Evolutionary conservation across 331 rosid genomes (phyloP).

Genomic region (Pyrus hybrid): DNA sequence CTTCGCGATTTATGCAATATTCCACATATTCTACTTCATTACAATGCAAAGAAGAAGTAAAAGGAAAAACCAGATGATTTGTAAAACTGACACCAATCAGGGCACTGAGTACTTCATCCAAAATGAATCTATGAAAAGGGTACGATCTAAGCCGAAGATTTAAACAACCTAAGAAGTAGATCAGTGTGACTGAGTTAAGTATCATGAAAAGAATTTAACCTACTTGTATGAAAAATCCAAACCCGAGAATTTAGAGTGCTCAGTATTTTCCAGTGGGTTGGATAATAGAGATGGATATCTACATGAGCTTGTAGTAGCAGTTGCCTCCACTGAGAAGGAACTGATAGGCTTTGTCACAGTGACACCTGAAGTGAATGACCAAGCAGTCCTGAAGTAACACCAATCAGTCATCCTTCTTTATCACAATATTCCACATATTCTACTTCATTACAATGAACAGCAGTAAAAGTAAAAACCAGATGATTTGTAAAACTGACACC

Average conservation of each 20-base stretch:
- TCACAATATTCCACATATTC: not conserved
- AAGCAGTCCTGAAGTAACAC: slow-evolving; percentile 28
- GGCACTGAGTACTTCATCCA: not conserved
- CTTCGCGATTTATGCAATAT: not conserved
- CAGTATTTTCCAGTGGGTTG: not conserved
- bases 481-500: not conserved
- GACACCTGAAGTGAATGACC: slow-evolving; percentile 60
- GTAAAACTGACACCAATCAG: not conserved
- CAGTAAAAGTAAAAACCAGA: not conserved
- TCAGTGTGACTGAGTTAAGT: not conserved
- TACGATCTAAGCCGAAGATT: not conserved
- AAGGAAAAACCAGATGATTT: not conserved
- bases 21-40: not conserved
- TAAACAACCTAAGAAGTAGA: not conserved
- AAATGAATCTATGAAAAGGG: not conserved
- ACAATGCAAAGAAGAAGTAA: not conserved
- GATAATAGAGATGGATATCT: not conserved
- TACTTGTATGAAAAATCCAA: not conserved
- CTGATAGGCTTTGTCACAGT: slow-evolving; percentile 57
- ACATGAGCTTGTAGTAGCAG: slow-evolving; percentile 68
- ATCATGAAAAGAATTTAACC: not conserved
- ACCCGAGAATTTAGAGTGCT: not conserved
- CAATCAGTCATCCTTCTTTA: slow-evolving; percentile 34
- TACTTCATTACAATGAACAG: not conserved
- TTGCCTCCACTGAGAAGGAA: slow-evolving; percentile 50